These are phyloP conservation scores for Akanthomyces uredinophilus DNA, from an alignment of 2,329 filamentous ascomycete genomes.

Conservation along the genomic window DNA sequence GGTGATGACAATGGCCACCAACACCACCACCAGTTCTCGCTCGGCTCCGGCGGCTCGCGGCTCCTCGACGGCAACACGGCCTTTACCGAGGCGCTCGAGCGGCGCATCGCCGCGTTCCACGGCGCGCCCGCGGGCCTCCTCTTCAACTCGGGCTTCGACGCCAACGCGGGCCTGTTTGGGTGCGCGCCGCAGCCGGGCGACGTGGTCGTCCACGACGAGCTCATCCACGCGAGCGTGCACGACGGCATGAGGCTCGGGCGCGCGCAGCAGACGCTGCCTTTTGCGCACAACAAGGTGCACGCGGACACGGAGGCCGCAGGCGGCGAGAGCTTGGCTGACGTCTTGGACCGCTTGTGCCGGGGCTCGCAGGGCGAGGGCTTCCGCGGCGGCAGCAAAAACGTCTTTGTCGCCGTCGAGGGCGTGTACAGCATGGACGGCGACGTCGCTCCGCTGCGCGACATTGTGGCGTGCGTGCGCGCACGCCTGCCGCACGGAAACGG, in stretches of 20 bases:
- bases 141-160: slow-evolving; percentile 60
- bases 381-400: slow-evolving; percentile 37
- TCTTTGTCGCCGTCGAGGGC: slow-evolving; percentile 66
- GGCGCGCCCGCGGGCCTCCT: slow-evolving; percentile 40
- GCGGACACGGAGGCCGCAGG: neutral
- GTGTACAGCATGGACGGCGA: slow-evolving; percentile 85
- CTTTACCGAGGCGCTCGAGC: slow-evolving; percentile 41
- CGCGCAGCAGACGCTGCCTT: slow-evolving; percentile 44
- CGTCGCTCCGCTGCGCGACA: slow-evolving; percentile 55
- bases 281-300: slow-evolving; percentile 51
- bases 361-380: slow-evolving; percentile 31
- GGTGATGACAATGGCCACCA: neutral
- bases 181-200: slow-evolving; percentile 57
- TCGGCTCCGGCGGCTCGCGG: slow-evolving; percentile 50
- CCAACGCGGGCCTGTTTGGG: slow-evolving; percentile 59
- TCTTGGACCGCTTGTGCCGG: slow-evolving; percentile 27
- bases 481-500: slow-evolving; percentile 54
- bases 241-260: slow-evolving; percentile 68
- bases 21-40: neutral
- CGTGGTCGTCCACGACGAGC: slow-evolving; percentile 65
- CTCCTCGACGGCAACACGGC: slow-evolving; percentile 47
- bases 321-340: slow-evolving; percentile 22
- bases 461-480: slow-evolving; percentile 53
- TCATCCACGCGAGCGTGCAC: slow-evolving; percentile 73
- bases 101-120: slow-evolving; percentile 43